phyloP scores from a whole-genome alignment of 2,329 filamentous ascomycete genomes.

The Ceratocystis smalleyi region DNA sequence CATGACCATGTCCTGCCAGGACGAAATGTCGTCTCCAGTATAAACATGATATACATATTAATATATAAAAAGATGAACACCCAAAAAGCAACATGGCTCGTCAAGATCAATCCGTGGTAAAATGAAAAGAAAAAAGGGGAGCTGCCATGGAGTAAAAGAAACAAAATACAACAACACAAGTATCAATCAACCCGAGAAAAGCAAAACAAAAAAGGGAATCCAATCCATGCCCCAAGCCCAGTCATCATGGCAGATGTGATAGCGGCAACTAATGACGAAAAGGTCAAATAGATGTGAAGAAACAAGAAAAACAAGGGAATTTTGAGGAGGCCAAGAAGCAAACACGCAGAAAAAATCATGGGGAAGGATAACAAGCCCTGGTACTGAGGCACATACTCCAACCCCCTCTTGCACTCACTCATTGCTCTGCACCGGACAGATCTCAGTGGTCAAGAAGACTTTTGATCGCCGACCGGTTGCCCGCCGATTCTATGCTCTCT shows the following conservation, averaged over 20 bases:
- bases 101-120: too few relatives aligned
- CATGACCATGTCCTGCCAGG: neutral
- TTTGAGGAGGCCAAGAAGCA: neutral
- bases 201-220: neutral
- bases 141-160: neutral
- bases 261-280: neutral
- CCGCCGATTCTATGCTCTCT: conserved; percentile 16
- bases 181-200: neutral
- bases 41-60: neutral
- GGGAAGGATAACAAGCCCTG: neutral
- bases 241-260: neutral
- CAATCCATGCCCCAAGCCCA: neutral
- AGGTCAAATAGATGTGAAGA: neutral
- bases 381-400: neutral
- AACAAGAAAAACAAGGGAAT: neutral
- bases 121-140: too few relatives aligned
- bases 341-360: neutral
- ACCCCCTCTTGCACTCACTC: neutral
- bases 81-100: neutral
- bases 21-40: too few relatives aligned
- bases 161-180: neutral
- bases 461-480: conserved; percentile 12
- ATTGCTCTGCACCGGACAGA: neutral
- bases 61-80: neutral
- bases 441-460: conserved; percentile 11